Evolutionary conservation across 83 land plant species (phyloP), one percentile per base, ranked within the genome.

Genomic region (Diphasiastrum complanatum): DNA sequence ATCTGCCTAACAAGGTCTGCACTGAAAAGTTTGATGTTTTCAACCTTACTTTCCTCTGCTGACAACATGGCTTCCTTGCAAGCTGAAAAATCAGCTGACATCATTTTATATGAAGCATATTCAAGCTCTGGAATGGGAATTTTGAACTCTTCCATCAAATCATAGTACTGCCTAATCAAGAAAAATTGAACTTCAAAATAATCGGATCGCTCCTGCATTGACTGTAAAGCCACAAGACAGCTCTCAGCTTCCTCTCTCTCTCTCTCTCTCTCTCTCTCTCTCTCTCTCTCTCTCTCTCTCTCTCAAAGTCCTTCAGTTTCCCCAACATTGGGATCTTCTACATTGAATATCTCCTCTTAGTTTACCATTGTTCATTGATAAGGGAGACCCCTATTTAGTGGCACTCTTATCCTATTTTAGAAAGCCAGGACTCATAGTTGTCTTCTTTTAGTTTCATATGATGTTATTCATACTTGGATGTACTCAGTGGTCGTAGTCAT

Each of bases 31-130:
- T 67, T 73, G 0, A 73, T 58, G 19, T 73, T 73, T 34, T 73
- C 76, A 29, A 31, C 33, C 43, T 73, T 73, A 4, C 59, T 48
- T 46, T 73, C 76, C 45, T 66, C 58, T 5, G 60, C 76, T 1
- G 51, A 5, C 12, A 68, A 45, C 60, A 73, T 73, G 18, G 76
- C 76, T 22, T 73, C 76, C 51, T 73, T 73, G 40, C 76, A 73
- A 12, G 65, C 47, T 19, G 22, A 32, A 51, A 67, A 73, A 33
- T 73, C 72, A 31, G 54, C 0, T 4, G 40, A 38, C 76, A 73
- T 73, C 58, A 60, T 59, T 51, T 59, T 65, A 60, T 38, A 73
- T 3, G 72, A 73, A 30, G 65, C 73, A 32, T 47, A 65, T 20
- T 65, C 76, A 23, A 67, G 37, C 30, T 73, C 72, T 1, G 72